phyloP scores from a whole-genome alignment of 306 rosid genomes.

The Aeschynomene evenia region DNA sequence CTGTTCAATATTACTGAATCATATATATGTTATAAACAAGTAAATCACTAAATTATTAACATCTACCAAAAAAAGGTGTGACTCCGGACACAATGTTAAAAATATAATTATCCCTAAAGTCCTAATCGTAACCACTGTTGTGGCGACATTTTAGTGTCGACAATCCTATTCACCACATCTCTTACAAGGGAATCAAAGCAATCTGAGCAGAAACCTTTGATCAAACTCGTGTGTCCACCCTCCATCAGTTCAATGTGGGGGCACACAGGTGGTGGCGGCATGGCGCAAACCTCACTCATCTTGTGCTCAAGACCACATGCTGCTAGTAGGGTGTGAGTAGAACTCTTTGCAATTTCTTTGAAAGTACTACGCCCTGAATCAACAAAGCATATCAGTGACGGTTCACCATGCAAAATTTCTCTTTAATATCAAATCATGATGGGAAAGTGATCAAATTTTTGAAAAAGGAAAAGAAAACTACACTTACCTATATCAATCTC shows the following conservation, averaged over 20 bases:
- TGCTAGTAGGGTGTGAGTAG: constrained; percentile 62
- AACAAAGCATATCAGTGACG: constrained; percentile 17
- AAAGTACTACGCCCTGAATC: constrained; percentile 55
- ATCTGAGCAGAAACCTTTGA: constrained; percentile 73
- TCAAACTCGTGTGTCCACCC: constrained; percentile 56
- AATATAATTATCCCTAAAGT: constrained; percentile 43
- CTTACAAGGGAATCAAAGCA: constrained; percentile 76
- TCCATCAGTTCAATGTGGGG: constrained; percentile 61
- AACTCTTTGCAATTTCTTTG: constrained; percentile 55
- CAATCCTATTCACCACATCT: constrained; percentile 65
- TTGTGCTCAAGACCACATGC: constrained; percentile 75
- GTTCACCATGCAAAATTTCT: constrained; percentile 25
- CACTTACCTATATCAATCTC: constrained; percentile 56
- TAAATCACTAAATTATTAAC: constrained; percentile 35
- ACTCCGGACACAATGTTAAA: constrained; percentile 27
- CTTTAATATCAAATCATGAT: neutral
- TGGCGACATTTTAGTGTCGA: constrained; percentile 49
- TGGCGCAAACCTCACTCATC: constrained; percentile 47
- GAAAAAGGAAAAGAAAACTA: constrained; percentile 13
- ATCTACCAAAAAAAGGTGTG: constrained; percentile 48
- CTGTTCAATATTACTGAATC: constrained; percentile 48
- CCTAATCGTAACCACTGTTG: constrained; percentile 64
- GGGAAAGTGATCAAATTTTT: too few species aligned
- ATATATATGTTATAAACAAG: constrained; percentile 54
- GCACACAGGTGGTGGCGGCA: constrained; percentile 65